These are phyloP conservation scores for Physaria fendleri DNA, from an alignment of 345 rosid genomes.

Conservation along the genomic window DNA sequence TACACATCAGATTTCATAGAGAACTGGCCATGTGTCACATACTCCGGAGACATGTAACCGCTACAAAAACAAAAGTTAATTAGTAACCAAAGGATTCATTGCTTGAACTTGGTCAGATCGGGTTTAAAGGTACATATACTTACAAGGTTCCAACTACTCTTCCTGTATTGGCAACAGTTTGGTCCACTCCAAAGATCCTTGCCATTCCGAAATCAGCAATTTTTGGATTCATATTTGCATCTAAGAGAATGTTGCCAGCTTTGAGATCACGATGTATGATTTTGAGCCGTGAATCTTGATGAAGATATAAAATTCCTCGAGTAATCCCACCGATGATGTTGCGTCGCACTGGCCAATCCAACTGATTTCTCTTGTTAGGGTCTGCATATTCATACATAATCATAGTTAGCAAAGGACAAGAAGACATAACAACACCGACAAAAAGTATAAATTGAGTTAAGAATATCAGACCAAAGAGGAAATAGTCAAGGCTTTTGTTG, in stretches of 20 bases:
- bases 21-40: constrained; percentile 1
- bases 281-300: constrained; percentile 14
- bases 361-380: not conserved
- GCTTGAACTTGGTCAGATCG: too few relatives aligned
- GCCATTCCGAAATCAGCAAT: constrained; percentile 15
- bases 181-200: not conserved
- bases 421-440: too few relatives aligned
- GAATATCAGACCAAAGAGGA: not conserved
- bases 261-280: constrained; percentile 23
- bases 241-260: constrained; percentile 12
- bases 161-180: not conserved
- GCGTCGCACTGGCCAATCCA: constrained; percentile 2
- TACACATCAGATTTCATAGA: constrained; percentile 18
- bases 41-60: constrained; percentile 24
- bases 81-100: too few relatives aligned
- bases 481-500: constrained; percentile 23
- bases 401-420: not conserved
- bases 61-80: too few relatives aligned
- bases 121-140: too few relatives aligned
- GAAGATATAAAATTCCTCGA: constrained; percentile 14
- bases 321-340: constrained; percentile 8
- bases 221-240: constrained; percentile 12
- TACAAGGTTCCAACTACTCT: constrained; percentile 15
- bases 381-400: not conserved
- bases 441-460: not conserved